A percentile compares a stretch with the other conserved stretches of the same genome.
Evolutionary conservation across 495 filamentous ascomycete species (phyloP).

Genomic region (Annulohypoxylon stygium): DNA sequence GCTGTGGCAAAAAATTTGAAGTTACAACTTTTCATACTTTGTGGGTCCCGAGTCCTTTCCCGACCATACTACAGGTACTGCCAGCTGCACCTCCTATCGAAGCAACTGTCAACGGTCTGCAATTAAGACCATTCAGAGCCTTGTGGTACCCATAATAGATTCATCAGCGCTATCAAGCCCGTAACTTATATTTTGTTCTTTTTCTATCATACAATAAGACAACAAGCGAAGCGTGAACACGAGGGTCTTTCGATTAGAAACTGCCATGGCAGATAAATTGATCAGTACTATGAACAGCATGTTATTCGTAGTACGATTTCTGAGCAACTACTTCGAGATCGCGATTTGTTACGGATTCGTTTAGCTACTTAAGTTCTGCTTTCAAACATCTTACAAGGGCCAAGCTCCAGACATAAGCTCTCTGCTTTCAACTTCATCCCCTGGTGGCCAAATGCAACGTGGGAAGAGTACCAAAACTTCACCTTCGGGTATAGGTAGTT

Average conservation of each 20-base stretch:
- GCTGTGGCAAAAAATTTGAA: constrained; percentile 37
- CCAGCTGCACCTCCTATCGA: not conserved
- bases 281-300: not conserved
- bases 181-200: not conserved
- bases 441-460: constrained; percentile 21
- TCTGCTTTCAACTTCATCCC: constrained; percentile 14
- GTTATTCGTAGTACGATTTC: not conserved
- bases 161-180: no score
- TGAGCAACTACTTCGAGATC: constrained; percentile 9
- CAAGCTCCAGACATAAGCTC: not conserved
- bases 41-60: constrained; percentile 13
- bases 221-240: not conserved
- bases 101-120: constrained; percentile 8
- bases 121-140: not conserved
- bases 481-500: constrained; percentile 9
- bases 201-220: not conserved
- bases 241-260: not conserved
- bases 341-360: not conserved
- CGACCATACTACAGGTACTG: not conserved
- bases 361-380: constrained; percentile 5
- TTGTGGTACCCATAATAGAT: not conserved
- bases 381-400: constrained; percentile 34
- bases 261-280: not conserved
- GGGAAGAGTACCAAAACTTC: constrained; percentile 17
- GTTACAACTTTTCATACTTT: constrained; percentile 30